Evolutionary conservation across 305 asterid species (phyloP), one percentile per base, ranked within the genome.

Genomic region (Rubia balearica): DNA sequence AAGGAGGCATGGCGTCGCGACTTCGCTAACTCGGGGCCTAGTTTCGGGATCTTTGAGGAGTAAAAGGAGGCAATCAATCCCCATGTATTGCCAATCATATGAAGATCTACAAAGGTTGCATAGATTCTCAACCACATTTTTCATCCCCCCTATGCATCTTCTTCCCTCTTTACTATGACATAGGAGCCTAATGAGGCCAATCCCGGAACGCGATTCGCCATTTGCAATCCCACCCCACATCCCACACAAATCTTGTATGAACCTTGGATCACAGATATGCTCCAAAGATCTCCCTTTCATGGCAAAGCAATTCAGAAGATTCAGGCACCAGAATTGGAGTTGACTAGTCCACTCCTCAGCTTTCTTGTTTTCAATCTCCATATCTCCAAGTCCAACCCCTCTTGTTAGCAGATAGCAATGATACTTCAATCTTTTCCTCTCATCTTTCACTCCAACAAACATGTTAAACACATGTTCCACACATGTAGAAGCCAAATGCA

Each of bases 341-440:
- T 92, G 98, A 73, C 92, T 85, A 43, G 91, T 88, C 98, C 98
- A 92, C 56, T 90, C 98, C 81, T 88, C 97, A 7, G 92, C 97
- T 78, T 92, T 92, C 24, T 77, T 77, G 12, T 83, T 83, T 80
- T 90, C 95, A 71, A 43, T 53, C 67, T 88, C 95, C 13, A 70
- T 51, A 43, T 91, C 92, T 38, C 85, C 95, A 33, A 74, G 90
- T 33, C 84, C 95, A 40, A 71, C 76, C 33, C 98, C 98, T 77
- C 96, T 77, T 0, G 95, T 85, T 27, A 92, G 83, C 82, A 90
- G 75, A 67, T 85, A 77, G 3, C 75, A 59, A 2, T 90, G 95
- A 70, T 92, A 92, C 65, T 77, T 76, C 43, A 83, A 14, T 51
- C 87, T 82, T 76, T 66, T 77, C 40, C 69, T 78, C 66, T 27